Base-by-base conservation (phyloP, 495 filamentous ascomycete genomes). In the Penicillium nucicola region DNA sequence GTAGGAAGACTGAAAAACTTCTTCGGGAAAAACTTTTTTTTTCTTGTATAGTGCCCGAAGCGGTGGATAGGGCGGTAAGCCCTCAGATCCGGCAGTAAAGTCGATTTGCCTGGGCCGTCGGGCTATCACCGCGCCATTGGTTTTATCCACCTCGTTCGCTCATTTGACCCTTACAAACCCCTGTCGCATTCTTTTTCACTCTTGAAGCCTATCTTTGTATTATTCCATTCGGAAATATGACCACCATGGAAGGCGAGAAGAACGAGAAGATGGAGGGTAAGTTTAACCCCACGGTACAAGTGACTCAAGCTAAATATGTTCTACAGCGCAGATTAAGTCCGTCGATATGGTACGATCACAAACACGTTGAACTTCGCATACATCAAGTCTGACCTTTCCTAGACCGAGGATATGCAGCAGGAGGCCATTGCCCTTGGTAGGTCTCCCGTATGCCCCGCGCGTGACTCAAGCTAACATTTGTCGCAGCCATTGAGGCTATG, bases 391-490 rank as follows among this genome's bases (percentile, higher is more conserved):
- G 10, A 28, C 7, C 25, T 12, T 48, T 18, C 13, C 42, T 56
- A 97, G 93, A 90, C 84, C 50, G 93, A 97, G 55, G 92, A 97
- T 52, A 96, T 97, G 95, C 89, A 96, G 62, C 84, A 88, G 58
- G 91, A 96, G 68, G 90, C 86, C 22, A 84, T 97, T 56, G 90
- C 96, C 75, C 84, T 96, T 67, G 89, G 92, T 96, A 86, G 55
- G 90, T 18, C 3, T 39, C 41, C 15, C 4, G 19, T 32, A 25
- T 22, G 25, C 37, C 41, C 22, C 39, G 31, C 22, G n/a, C 15
- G 35, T 39, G 25, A 50, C 17, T 43, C 39, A 8, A 43, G 30
- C 46, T 41, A 42, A 49, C 59, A 66, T 56, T 67, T 56, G 57
- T 39, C 32, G 52, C 34, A 97, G 93, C 93, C 42, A 87, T 88